These are phyloP conservation scores for Phaeosphaeria sp. DNA, from an alignment of 2,329 filamentous ascomycete genomes.

Conservation along the genomic window DNA sequence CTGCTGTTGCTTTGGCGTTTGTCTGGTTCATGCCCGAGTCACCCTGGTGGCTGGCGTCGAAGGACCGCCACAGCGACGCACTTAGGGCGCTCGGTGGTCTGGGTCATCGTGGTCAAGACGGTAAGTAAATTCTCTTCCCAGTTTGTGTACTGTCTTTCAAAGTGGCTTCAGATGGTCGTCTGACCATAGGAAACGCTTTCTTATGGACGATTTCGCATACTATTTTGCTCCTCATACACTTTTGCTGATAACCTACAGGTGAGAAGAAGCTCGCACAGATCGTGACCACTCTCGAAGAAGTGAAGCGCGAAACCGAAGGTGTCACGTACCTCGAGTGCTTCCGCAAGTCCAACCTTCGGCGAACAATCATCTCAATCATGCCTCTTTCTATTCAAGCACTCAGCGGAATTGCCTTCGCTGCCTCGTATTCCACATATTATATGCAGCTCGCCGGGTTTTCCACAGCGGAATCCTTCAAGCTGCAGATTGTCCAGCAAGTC, in stretches of 20 bases:
- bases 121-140: background rate
- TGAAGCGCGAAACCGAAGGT: conserved; percentile 56
- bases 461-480: conserved; percentile 45
- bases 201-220: too few relatives aligned
- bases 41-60: conserved; percentile 74
- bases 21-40: conserved; percentile 44
- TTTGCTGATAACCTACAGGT: background rate
- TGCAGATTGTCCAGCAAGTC: conserved; percentile 60
- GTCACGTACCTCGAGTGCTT: conserved; percentile 82
- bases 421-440: conserved; percentile 52
- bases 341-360: conserved; percentile 74
- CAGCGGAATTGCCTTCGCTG: conserved; percentile 28
- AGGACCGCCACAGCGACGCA: conserved; percentile 66
- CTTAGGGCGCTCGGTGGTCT: conserved; percentile 26
- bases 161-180: too few relatives aligned
- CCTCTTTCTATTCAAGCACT: conserved; percentile 52
- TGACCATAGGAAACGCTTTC: too few relatives aligned
- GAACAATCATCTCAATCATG: conserved; percentile 71
- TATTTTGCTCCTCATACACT: background rate
- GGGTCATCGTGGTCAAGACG: conserved; percentile 22
- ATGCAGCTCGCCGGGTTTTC: conserved; percentile 51
- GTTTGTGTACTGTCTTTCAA: background rate
- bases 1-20: conserved; percentile 36
- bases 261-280: conserved; percentile 29
- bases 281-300: conserved; percentile 43